Conservation (phyloP, 306 rosid genomes). For the Acacia melanoxylon region DNA sequence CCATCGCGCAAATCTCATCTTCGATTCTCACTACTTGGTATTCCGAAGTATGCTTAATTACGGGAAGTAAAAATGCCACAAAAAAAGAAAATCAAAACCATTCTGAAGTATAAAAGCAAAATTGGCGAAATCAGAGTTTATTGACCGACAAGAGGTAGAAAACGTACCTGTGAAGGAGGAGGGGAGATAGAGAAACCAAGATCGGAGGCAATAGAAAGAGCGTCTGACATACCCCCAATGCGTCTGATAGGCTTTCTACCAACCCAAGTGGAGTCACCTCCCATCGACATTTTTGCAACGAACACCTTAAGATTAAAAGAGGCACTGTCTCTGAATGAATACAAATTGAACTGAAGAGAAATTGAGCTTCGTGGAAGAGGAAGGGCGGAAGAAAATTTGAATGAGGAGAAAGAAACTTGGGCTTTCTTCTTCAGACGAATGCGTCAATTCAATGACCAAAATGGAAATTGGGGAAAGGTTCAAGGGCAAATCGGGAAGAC, state of each 20-base stretch:
- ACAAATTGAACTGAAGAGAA: not conserved
- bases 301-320: not conserved
- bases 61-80: not conserved
- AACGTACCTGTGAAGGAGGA: conserved; percentile 60
- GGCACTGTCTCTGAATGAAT: not conserved
- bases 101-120: not conserved
- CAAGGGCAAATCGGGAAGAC: not conserved
- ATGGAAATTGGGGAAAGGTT: not conserved
- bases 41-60: not conserved
- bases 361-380: not conserved
- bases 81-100: not conserved
- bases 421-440: not conserved
- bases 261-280: conserved; percentile 70
- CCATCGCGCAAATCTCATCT: not conserved
- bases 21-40: conserved; percentile 3
- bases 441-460: not conserved
- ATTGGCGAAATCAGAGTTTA: not conserved
- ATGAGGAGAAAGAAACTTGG: not conserved
- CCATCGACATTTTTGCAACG: conserved; percentile 57
- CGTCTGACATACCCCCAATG: conserved; percentile 88
- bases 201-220: conserved; percentile 85
- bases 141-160: not conserved
- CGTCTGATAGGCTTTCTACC: conserved; percentile 89
- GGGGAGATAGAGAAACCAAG: conserved; percentile 78
- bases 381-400: not conserved